phyloP scores from a whole-genome alignment of 768 basidiomycete species.

The Macrolepiota albuminosa region DNA sequence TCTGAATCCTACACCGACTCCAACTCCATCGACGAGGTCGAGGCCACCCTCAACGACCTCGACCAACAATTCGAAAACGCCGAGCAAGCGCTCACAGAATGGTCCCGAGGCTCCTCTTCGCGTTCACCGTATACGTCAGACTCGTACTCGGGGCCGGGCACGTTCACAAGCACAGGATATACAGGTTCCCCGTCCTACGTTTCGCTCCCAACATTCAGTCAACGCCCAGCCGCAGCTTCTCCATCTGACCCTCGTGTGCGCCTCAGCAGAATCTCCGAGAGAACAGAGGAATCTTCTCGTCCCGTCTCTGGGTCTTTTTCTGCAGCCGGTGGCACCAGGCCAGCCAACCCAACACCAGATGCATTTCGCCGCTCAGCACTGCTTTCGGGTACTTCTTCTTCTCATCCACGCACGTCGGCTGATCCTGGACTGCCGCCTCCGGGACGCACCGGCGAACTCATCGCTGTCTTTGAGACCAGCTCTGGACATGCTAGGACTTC shows the following conservation, averaged over 20 bases:
- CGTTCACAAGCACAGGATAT: constrained; percentile 32
- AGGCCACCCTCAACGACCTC: constrained; percentile 59
- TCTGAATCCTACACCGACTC: constrained; percentile 42
- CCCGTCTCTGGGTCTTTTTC: constrained; percentile 45
- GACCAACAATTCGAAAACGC: constrained; percentile 65
- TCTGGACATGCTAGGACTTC: constrained; percentile 54
- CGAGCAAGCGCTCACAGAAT: constrained; percentile 61
- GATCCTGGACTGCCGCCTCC: constrained; percentile 52
- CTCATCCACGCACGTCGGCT: constrained; percentile 54
- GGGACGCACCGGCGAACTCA: constrained; percentile 63
- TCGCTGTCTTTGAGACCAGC: constrained; percentile 63
- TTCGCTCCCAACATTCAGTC: constrained; percentile 35
- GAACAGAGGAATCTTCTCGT: constrained; percentile 68
- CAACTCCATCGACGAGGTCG: constrained; percentile 68
- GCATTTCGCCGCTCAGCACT: constrained; percentile 42
- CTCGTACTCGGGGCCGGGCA: constrained; percentile 27
- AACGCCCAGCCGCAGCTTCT: constrained; percentile 28
- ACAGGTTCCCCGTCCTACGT: constrained; percentile 44
- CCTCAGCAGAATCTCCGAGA: constrained; percentile 76
- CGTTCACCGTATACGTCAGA: constrained; percentile 32
- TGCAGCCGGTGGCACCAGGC: constrained; percentile 29
- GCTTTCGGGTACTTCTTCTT: constrained; percentile 29
- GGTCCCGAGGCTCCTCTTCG: constrained; percentile 50
- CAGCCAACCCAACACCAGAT: constrained; percentile 38
- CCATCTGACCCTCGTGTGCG: constrained; percentile 37